Evolutionary conservation across 129 eudicot species (phyloP), one percentile per base, ranked within the genome.

Genomic region (Escallonia rubra): DNA sequence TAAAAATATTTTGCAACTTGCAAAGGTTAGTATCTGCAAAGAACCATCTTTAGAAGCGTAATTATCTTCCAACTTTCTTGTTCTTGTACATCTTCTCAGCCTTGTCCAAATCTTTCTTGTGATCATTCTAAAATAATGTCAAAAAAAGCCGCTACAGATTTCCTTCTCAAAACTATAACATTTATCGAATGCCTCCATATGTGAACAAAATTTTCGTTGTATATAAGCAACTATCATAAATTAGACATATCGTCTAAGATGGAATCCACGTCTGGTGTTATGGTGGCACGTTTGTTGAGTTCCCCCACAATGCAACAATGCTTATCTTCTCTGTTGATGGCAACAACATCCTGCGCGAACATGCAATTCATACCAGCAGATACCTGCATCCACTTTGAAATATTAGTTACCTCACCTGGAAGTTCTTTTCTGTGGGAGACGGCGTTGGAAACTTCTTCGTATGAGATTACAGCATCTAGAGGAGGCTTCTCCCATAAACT

Each of bases 321-420:
- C 74, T 77, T 86, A 57, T 80, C 79, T 55, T 81, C 76, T 0
- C 84, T 72, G 70, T 92, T 82, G 8, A 92, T 70, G 62, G 82
- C 88, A 57, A 80, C 87, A 38, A 72, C 84, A 63, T 92, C 96
- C 72, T 89, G 91, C 0, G 96, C 91, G 65, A 92, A 92, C 11
- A 41, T 41, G 60, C 87, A 69, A 44, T 86, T 71, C 70, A 74
- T 41, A 56, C 96, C 96, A 23, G 87, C 67, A 67, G 84, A 78
- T 61, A 92, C 91, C 98, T 92, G 89, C 65, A 70, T 23, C 78
- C 57, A 60, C 7, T 15, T 65, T 11, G 39, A 59, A 41, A 61
- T n/a, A 41, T 62, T 40, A 71, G 34, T 0, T 23, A 23, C 34
- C 34, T 23, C 34, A 23, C 34, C 34, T 23, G 34, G 34, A 23